Base-by-base conservation (phyloP, 2,329 filamentous ascomycete genomes). In the Aspergillus sp. region DNA sequence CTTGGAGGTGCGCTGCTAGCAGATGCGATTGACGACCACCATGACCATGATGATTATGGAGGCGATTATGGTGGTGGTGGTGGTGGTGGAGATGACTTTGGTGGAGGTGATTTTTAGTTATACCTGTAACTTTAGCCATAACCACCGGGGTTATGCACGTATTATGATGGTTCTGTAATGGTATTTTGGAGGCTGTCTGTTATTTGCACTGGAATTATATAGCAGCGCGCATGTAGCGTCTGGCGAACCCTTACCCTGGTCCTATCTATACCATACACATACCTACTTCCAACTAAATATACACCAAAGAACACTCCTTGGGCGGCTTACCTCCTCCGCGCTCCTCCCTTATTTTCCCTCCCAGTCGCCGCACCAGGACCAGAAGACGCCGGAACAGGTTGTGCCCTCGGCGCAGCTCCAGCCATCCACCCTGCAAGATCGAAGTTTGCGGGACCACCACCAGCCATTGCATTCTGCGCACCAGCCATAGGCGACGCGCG, bases 1-100 rank as follows among this genome's bases (percentile, higher is more conserved):
- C 67, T 96, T 1, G 93, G 91, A 65, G 92, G 92, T 55, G 84
- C 86, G 61, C 61, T 96, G 67, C 74, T 96, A 33, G 87, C 82
- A 2, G 80, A 89, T 68, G 87, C 87, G 1, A 80, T 93, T 51
- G 77, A 89, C 5, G 82, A 84, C 64, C 59, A 75, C 64, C 62
- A 68, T 58, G 60, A 75, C 63, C 62, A 68, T 60, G 62, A 64
- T 56, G 65, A 68, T 59, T 61, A 71, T 47, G 65, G 64, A 56
- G 70, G 66, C 21, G 59, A 66, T 39, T 67, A 65, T 52, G 70
- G 56, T 19, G 61, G 52, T 12, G 31, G 55, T 12, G 31, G 55
- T 57, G 60, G 59, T 14, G 60, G 50, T 21, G 60, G 44, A 7
- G 44, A 33, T 47, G 45, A 61, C 55, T 64, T 58, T 33, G 52